Conservation (phyloP, 306 rosid genomes). For the Canavalia ensiformis region DNA sequence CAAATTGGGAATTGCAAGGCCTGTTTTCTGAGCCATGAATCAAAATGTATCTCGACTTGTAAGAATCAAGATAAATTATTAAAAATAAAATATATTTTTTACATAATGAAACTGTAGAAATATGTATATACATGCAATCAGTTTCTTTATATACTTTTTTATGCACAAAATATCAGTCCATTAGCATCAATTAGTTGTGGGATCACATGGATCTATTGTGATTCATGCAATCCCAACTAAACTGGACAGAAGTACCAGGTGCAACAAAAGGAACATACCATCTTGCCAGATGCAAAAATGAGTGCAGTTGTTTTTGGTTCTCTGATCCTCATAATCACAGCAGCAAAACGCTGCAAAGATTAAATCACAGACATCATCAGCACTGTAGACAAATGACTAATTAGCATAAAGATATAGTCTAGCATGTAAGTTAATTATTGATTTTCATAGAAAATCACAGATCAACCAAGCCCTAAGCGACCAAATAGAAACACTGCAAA, state of each 20-base stretch:
- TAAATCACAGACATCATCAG: conserved; percentile 42
- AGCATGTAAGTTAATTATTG: neutral
- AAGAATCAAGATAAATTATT: too few species aligned
- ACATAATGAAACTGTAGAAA: neutral
- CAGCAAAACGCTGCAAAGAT: conserved; percentile 91
- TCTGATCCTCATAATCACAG: conserved; percentile 96
- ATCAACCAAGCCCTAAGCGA: conserved; percentile 18
- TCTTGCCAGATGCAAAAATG: conserved; percentile 96
- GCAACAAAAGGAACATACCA: conserved; percentile 63
- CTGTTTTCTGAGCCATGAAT: too few species aligned
- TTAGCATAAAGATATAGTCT: neutral
- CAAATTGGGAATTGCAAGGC: neutral
- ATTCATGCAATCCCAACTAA: conserved; percentile 3
- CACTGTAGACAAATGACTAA: conserved; percentile 20
- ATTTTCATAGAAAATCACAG: conserved; percentile 28
- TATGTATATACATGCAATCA: neutral
- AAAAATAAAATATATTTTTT: too few species aligned
- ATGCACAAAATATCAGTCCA: neutral
- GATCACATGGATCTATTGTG: neutral
- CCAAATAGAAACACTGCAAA: conserved; percentile 15
- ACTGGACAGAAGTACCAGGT: conserved; percentile 2
- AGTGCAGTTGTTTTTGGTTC: conserved; percentile 94
- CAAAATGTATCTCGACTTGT: too few species aligned
- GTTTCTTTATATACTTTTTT: neutral
- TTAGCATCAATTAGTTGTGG: neutral